A percentile compares a stretch with the other conserved stretches of the same genome.
Conservation (phyloP, 768 basidiomycete genomes). For the Lentinula detonsa region DNA sequence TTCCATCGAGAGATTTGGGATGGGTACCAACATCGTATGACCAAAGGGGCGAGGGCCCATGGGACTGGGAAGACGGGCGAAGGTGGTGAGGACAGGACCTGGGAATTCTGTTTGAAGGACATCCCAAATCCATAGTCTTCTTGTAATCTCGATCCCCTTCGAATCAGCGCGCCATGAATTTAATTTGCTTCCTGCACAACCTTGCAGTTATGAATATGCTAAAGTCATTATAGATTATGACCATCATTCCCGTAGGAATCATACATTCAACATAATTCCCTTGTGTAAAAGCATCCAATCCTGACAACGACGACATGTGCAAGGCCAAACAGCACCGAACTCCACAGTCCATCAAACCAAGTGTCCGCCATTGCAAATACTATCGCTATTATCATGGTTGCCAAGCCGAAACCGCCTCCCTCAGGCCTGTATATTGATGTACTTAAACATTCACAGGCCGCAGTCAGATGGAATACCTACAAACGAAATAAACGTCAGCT, state of each 20-base stretch:
- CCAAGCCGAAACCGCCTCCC: not conserved
- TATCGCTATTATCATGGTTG: constrained; percentile 12
- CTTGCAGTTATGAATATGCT: too few relatives aligned
- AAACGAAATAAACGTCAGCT: not conserved
- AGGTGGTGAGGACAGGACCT: constrained; percentile 77
- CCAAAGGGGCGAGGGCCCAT: constrained; percentile 74
- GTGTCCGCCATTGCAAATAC: constrained; percentile 21
- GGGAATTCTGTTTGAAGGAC: constrained; percentile 63
- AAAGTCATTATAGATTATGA: too few relatives aligned
- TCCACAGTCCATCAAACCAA: constrained; percentile 16
- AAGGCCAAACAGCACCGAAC: constrained; percentile 15
- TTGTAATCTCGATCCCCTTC: too few relatives aligned
- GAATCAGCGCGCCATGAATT: too few relatives aligned
- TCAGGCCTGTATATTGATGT: not conserved
- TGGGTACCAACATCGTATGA: constrained; percentile 93
- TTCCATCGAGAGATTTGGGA: constrained; percentile 69
- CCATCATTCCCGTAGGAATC: too few relatives aligned
- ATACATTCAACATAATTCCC: not conserved
- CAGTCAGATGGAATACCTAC: constrained; percentile 9
- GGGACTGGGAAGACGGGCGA: constrained; percentile 63
- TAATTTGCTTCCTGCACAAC: too few relatives aligned
- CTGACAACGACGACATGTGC: constrained; percentile 15
- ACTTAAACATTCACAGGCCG: constrained; percentile 12
- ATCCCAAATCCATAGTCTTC: not conserved
- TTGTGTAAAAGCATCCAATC: not conserved